Conservation (phyloP, 129 eudicot species). For the Flaveria robusta region DNA sequence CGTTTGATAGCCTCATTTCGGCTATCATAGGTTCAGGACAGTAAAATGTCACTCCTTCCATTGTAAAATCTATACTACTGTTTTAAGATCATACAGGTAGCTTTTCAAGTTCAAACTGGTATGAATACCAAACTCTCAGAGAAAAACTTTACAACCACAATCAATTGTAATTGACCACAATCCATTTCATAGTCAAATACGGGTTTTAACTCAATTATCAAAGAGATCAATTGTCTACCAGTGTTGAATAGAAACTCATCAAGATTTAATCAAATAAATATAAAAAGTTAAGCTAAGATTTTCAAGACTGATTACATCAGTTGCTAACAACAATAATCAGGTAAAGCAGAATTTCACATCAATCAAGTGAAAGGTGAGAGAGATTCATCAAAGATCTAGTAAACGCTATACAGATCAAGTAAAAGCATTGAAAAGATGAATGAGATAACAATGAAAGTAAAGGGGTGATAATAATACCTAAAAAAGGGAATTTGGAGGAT, state of each 20-base stretch:
- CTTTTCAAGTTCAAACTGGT: constrained; percentile 11
- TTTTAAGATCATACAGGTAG: constrained; percentile 13
- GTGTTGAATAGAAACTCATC: background rate
- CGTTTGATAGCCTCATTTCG: background rate
- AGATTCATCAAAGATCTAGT: constrained; percentile 15
- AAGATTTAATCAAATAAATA: background rate
- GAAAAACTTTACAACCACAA: background rate
- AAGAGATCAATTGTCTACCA: background rate
- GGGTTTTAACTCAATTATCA: constrained; percentile 17
- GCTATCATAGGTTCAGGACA: background rate
- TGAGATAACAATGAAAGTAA: background rate
- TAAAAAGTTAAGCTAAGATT: background rate
- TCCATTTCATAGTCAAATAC: constrained; percentile 14
- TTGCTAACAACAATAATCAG: constrained; percentile 10
- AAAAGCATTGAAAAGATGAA: constrained; percentile 18
- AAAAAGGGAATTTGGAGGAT: constrained; percentile 88
- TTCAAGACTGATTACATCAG: background rate
- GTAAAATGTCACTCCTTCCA: background rate
- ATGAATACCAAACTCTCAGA: constrained; percentile 1
- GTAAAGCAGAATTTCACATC: constrained; percentile 7
- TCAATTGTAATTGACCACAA: constrained; percentile 2
- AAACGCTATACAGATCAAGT: constrained; percentile 14
- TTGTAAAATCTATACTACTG: background rate
- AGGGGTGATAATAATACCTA: constrained; percentile 43
- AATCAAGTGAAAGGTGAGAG: constrained; percentile 4